Conservation (phyloP, 108 stramenopile genomes). For the Ochromonas danica region DNA sequence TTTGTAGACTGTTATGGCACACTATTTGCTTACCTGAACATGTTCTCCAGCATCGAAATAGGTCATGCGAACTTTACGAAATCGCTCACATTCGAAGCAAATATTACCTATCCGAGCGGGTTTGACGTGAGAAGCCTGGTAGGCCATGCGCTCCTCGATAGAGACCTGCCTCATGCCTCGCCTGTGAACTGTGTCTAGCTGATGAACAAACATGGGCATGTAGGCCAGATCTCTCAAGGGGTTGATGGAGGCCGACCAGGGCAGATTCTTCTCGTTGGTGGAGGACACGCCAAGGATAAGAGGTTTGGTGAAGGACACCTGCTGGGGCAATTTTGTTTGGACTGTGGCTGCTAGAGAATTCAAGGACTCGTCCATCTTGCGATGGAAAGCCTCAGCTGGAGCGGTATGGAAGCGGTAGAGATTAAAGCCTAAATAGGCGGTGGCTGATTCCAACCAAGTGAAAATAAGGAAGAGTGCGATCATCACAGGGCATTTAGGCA, state of each 20-base stretch:
- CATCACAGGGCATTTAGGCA: too few species aligned
- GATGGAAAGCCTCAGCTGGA: too few species aligned
- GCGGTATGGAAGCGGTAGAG: too few species aligned
- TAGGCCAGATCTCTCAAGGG: background rate
- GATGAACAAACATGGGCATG: background rate
- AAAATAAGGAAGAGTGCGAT: too few species aligned
- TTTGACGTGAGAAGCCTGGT: background rate
- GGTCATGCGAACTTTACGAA: constrained; percentile 72
- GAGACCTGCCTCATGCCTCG: background rate
- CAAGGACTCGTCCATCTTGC: too few species aligned
- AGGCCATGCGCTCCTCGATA: background rate
- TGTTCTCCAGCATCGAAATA: constrained; percentile 91
- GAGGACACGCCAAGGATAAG: too few species aligned
- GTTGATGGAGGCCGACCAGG: background rate
- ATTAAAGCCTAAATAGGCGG: too few species aligned
- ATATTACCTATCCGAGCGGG: constrained; percentile 36
- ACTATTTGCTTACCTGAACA: constrained; percentile 66
- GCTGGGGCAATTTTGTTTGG: too few species aligned
- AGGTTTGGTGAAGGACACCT: too few species aligned
- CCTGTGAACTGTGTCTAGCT: background rate
- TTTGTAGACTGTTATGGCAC: background rate
- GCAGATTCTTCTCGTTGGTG: too few species aligned
- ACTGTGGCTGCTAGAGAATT: too few species aligned
- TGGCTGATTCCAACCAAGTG: too few species aligned
- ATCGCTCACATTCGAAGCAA: constrained; percentile 39